Evolutionary conservation across 768 basidiomycete genomes (phyloP).

Genomic region (Chalciporus sphaerocephalus): DNA sequence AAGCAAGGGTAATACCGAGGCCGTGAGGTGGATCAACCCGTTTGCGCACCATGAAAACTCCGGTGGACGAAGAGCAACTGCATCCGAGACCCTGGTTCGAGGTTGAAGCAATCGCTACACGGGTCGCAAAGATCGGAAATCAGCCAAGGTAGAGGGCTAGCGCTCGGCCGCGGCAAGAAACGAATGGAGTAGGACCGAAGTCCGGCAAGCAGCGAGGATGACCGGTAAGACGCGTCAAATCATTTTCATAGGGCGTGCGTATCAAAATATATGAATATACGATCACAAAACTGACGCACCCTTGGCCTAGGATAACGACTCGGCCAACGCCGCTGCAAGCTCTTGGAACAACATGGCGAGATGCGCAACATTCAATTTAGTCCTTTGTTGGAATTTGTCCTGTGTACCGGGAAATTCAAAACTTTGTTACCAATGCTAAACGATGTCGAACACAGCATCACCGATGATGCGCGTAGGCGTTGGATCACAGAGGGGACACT

Average conservation of each 20-base stretch:
- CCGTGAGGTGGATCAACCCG: slow-evolving; percentile 2
- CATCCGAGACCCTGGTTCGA: not conserved
- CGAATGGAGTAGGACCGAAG: slow-evolving; percentile 1
- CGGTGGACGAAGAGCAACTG: not conserved
- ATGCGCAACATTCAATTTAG: not conserved
- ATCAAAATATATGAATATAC: not conserved
- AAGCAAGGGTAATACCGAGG: not conserved
- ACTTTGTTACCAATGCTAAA: not conserved
- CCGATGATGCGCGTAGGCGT: not conserved
- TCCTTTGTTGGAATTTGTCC: no score
- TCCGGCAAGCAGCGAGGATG: slow-evolving; percentile 2
- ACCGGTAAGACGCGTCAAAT: slow-evolving; percentile 6
- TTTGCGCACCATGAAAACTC: not conserved
- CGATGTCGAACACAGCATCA: not conserved
- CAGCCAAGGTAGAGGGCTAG: not conserved
- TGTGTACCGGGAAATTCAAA: not conserved
- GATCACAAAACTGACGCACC: slow-evolving; percentile 7
- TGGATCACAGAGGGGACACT: not conserved
- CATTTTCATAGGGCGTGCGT: not conserved
- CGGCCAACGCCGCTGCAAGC: not conserved
- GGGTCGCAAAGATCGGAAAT: not conserved
- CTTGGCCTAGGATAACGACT: not conserved
- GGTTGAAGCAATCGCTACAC: not conserved
- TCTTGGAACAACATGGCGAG: not conserved
- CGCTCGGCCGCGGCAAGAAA: not conserved